A percentile compares a stretch with the other conserved stretches of the same genome.
Evolutionary conservation across 805 yeast species (phyloP).

Genomic region (Pichia heedii): DNA sequence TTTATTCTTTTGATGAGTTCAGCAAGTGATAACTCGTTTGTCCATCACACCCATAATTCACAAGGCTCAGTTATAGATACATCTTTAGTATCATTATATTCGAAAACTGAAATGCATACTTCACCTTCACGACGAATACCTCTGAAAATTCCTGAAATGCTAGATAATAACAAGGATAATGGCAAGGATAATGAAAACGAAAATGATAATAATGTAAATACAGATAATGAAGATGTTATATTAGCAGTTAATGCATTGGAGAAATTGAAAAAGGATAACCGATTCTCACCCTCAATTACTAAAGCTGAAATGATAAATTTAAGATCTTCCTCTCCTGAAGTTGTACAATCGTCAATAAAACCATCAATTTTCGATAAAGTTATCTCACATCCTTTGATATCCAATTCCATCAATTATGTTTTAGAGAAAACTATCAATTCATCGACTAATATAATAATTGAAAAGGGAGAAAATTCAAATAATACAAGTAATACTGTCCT

Average conservation of each 20-base stretch:
- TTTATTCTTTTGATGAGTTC: too few relatives aligned
- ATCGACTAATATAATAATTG: slow-evolving; percentile 19
- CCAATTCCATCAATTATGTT: slow-evolving; percentile 29
- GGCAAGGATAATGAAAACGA: neutral
- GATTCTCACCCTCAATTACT: too few relatives aligned
- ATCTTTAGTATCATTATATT: too few relatives aligned
- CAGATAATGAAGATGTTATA: slow-evolving; percentile 7
- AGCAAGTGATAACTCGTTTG: too few relatives aligned
- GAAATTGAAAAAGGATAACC: slow-evolving; percentile 15
- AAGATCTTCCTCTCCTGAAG: neutral
- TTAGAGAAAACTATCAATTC: slow-evolving; percentile 27
- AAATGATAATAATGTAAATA: neutral
- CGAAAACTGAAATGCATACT: too few relatives aligned
- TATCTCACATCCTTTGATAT: slow-evolving; percentile 29
- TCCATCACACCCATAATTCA: too few relatives aligned
- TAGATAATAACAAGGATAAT: neutral
- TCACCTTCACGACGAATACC: slow-evolving; percentile 4
- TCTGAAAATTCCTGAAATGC: slow-evolving; percentile 8
- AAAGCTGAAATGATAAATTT: neutral
- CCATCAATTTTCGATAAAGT: slow-evolving; percentile 28
- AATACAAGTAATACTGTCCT: neutral
- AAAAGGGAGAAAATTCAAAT: neutral
- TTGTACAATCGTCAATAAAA: neutral
- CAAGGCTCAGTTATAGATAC: too few relatives aligned
- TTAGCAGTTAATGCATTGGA: slow-evolving; percentile 27